Evolutionary conservation across 331 rosid species (phyloP).

Genomic region (Malus hybrid): DNA sequence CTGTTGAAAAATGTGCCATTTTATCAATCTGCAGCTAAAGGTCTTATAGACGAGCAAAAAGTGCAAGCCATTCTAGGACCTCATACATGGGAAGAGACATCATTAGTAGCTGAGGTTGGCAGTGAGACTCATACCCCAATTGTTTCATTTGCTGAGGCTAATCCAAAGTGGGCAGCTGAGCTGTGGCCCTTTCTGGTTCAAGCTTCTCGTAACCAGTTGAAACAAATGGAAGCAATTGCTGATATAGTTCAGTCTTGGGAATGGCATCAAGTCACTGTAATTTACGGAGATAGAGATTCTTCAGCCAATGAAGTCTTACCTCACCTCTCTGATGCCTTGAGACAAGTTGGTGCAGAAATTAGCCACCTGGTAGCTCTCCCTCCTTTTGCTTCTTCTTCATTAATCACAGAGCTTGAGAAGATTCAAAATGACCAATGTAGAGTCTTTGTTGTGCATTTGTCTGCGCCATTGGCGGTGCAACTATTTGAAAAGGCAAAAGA

Average conservation of each 20-base stretch:
- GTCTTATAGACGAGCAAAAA: slow-evolving; percentile 19
- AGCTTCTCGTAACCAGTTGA: slow-evolving; percentile 17
- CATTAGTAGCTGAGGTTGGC: slow-evolving; percentile 28
- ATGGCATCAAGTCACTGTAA: slow-evolving; percentile 28
- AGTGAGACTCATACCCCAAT: slow-evolving; percentile 23
- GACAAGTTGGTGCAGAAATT: slow-evolving; percentile 22
- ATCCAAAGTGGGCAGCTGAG: slow-evolving; percentile 39
- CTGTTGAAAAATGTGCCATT: neutral
- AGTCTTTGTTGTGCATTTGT: slow-evolving; percentile 32
- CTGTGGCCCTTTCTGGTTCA: slow-evolving; percentile 33
- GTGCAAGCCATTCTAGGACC: slow-evolving; percentile 40
- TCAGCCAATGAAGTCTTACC: slow-evolving; percentile 17
- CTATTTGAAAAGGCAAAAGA: slow-evolving; percentile 29
- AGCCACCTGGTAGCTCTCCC: slow-evolving; percentile 26
- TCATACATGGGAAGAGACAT: slow-evolving; percentile 38
- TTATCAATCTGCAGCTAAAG: slow-evolving; percentile 24
- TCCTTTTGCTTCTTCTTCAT: slow-evolving; percentile 21
- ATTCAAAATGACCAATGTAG: slow-evolving; percentile 26
- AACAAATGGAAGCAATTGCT: slow-evolving; percentile 35
- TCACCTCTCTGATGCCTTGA: slow-evolving; percentile 20
- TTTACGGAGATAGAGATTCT: slow-evolving; percentile 30
- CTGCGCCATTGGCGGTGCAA: slow-evolving; percentile 22
- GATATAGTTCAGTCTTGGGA: slow-evolving; percentile 35
- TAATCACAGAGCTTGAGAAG: slow-evolving; percentile 26
- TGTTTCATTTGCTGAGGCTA: slow-evolving; percentile 25